Base-by-base conservation (phyloP, 805 yeast species). In the Candida koratica region DNA sequence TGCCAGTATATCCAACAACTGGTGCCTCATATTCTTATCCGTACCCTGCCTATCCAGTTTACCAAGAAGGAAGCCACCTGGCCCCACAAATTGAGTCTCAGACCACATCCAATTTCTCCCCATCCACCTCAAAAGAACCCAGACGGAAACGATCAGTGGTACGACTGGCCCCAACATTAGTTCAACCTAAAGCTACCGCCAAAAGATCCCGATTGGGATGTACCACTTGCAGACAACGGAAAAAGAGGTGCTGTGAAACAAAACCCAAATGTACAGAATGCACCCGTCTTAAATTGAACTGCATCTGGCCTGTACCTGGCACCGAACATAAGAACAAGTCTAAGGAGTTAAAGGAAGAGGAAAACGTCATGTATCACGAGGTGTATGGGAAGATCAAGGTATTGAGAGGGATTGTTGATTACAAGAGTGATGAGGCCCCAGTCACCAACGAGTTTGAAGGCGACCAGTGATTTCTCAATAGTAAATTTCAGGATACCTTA, bases 241-340 rank as follows among this genome's bases (percentile, higher is more conserved):
- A 84, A 65, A 84, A 83, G 53, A 69, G 88, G 37, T 84, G 94
- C 46, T 82, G 85, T 50, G 93, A 84, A 52, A 61, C 69, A 1
- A 69, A 69, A 37, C 94, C 94, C 4, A 55, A 55, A 17, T 84
- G 95, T 49, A 53, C 64, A 1, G 88, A 84, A 47, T 84, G 94
- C 55, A 44, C 57, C n/a, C 60, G 93, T 35, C 64, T 84, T 17
- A 67, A 77, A 9, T 62, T 84, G 32, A 71, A 67, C 36, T 84
- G 95, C 52, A 63, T 69, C 17, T 84, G 90, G 84, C 93, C 94
- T 13, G 56, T 55, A 12, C 85, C 88, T 0, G 90, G 89, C 6
- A 67, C 71, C 9, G 84, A 77, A 52, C 75, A 76, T 47, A 74
- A 71, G 51, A 73, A 73, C 43, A 70, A 73, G 52, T 70, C 77